Percentiles rank a stretch among this genome's conserved stretches.
Conservation (phyloP, 2,329 filamentous ascomycete species). For the Xylariaceae sp. region DNA sequence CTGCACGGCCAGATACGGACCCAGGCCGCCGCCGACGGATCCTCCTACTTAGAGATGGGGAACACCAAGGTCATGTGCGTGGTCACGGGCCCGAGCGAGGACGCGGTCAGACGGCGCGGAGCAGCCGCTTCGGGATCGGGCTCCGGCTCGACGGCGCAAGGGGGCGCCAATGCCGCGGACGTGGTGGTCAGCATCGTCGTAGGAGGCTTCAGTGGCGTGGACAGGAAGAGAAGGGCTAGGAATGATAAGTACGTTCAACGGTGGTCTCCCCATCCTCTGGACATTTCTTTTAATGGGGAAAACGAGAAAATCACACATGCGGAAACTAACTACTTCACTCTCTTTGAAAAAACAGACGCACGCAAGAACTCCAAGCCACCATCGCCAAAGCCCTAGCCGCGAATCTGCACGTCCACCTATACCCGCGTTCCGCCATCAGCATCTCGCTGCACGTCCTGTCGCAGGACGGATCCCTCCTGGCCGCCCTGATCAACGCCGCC, state of each 20-base stretch:
- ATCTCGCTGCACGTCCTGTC: conserved; percentile 82
- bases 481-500: conserved; percentile 83
- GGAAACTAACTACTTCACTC: background rate
- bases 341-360: conserved; percentile 51
- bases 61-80: conserved; percentile 97
- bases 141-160: conserved; percentile 10
- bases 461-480: conserved; percentile 84
- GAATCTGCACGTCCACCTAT: conserved; percentile 79
- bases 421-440: conserved; percentile 79
- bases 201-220: conserved; percentile 82
- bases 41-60: conserved; percentile 90
- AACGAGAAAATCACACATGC: too few species aligned
- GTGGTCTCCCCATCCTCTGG: conserved; percentile 3
- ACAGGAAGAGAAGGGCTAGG: conserved; percentile 69
- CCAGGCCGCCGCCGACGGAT: conserved; percentile 87
- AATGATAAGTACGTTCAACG: conserved; percentile 70
- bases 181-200: conserved; percentile 78
- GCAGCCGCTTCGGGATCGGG: conserved; percentile 9
- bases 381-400: conserved; percentile 71
- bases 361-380: conserved; percentile 73
- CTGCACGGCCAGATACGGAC: conserved; percentile 86
- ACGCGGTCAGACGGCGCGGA: conserved; percentile 34
- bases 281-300: background rate
- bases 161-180: conserved; percentile 47
- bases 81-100: conserved; percentile 78